Evolutionary conservation across 1,139 yeast species (phyloP), one percentile per base, ranked within the genome.

Genomic region (Blastobotrys illinoisensis): DNA sequence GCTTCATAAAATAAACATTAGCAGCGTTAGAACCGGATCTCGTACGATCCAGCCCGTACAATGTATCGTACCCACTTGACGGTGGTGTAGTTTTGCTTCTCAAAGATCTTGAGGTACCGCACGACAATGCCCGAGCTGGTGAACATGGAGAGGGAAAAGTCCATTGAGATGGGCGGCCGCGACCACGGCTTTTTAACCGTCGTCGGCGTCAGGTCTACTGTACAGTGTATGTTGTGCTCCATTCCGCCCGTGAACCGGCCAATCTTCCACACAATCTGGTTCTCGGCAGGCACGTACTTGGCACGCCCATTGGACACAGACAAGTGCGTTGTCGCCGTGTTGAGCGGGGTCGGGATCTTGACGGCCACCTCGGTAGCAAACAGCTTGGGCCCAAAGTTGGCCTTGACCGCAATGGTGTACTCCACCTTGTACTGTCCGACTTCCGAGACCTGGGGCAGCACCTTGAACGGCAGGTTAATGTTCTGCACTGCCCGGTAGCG

Each of bases 41-140:
- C 97, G 63, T 88, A 89, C 5, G 87, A 80, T 0, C 96, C 96
- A 0, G 91, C 83, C 59, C 78, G 80, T 1, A 91, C 79, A 18
- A 80, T 69, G 68, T 91, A 91, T 63, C 88, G 81, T 48, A 90
- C 95, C 95, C 96, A 90, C 67, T 91, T 91, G 19, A 88, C 83
- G 1, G 96, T 84, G 49, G 80, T 74, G 71, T 88, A 86, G 58
- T 81, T 82, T 9, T 79, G 63, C 63, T 77, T 80, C 65, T 88
- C 96, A 40, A 75, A 76, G 1, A 91, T 85, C 67, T 82, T 82
- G 63, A 91, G 75, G 67, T 80, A 87, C 60, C 87, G 79, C 48
- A 91, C 93, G 26, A 81, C 79, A 51, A 88, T 73, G 0, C 96
- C 96, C 11, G 95, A 85, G 62, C 87, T 77, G 24, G 93, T 84